A percentile compares a stretch with the other conserved stretches of the same genome.
Conservation (phyloP, 257 asterid species). For the Nyctanthes arbortristis region DNA sequence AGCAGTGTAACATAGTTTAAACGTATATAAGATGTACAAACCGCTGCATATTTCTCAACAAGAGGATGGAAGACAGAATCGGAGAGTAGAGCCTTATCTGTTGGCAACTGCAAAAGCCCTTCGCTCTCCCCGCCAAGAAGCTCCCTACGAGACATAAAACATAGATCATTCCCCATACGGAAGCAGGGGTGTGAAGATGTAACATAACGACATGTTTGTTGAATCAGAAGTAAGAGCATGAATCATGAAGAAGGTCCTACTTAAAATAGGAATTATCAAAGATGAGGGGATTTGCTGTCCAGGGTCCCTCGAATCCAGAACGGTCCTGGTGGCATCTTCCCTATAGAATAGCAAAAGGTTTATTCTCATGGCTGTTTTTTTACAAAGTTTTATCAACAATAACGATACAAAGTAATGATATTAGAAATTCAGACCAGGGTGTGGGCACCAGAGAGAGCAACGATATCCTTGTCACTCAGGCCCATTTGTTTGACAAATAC, state of each 20-base stretch:
- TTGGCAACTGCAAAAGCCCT: conserved; percentile 69
- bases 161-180: neutral
- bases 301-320: conserved; percentile 89
- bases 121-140: conserved; percentile 76
- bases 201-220: neutral
- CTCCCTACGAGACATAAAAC: conserved; percentile 40
- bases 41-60: conserved; percentile 77
- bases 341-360: conserved; percentile 29
- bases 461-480: conserved; percentile 77
- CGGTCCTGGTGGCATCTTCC: conserved; percentile 93
- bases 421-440: conserved; percentile 57
- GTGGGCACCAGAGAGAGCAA: conserved; percentile 87
- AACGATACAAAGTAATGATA: neutral
- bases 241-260: conserved; percentile 31
- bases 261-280: conserved; percentile 77
- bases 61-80: conserved; percentile 71
- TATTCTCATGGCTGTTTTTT: neutral
- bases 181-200: neutral
- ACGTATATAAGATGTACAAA: conserved; percentile 23
- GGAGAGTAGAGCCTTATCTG: conserved; percentile 71
- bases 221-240: neutral
- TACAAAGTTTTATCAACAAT: neutral
- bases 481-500: conserved; percentile 88
- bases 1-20: neutral
- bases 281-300: conserved; percentile 80